Conservation (phyloP, 345 rosid genomes). For the Microcos paniculata region DNA sequence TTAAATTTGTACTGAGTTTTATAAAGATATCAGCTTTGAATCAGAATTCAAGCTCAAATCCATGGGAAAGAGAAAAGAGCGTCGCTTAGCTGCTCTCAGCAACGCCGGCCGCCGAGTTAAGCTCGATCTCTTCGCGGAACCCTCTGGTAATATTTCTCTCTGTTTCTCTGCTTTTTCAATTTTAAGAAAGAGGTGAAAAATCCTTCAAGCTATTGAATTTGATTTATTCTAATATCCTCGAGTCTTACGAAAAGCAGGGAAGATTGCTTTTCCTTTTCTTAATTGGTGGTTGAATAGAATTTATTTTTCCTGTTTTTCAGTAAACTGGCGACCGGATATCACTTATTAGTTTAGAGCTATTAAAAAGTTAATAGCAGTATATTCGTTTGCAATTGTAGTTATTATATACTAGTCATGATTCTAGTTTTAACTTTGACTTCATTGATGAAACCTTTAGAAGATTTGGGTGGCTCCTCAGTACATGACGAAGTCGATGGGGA, state of each 20-base stretch:
- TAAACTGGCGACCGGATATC: not conserved
- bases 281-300: not conserved
- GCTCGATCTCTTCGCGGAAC: constrained; percentile 96
- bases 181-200: too few species aligned
- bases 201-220: not conserved
- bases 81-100: constrained; percentile 74
- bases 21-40: not conserved
- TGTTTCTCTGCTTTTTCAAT: not conserved
- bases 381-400: too few species aligned
- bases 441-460: constrained; percentile 46
- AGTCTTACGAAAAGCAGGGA: not conserved
- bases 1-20: not conserved
- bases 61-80: constrained; percentile 95
- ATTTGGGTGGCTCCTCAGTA: constrained; percentile 83
- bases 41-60: constrained; percentile 10
- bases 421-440: not conserved
- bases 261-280: not conserved
- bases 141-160: constrained; percentile 67
- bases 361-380: not conserved
- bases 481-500: constrained; percentile 58
- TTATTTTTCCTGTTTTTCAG: not conserved
- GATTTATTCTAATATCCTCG: not conserved
- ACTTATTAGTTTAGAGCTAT: not conserved
- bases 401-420: too few species aligned
- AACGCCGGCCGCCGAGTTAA: constrained; percentile 91